Conservation (phyloP, 1,284 basidiomycete species). For the Ceratobasidium sp. region DNA sequence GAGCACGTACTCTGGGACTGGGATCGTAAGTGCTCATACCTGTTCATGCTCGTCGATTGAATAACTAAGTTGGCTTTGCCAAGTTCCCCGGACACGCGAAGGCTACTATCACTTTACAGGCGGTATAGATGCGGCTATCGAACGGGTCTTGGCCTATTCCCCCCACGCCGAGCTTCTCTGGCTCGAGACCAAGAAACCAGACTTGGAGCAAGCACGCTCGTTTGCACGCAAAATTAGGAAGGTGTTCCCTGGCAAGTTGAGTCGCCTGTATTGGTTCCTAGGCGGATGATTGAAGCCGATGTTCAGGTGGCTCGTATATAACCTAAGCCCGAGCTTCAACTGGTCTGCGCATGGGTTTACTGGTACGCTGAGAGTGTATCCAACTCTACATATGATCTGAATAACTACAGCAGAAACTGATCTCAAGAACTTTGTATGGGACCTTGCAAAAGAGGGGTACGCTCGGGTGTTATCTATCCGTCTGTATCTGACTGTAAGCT, state of each 20-base stretch:
- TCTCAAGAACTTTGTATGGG: constrained; percentile 90
- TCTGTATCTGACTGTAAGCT: background rate
- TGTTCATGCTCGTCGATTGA: background rate
- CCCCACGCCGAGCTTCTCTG: constrained; percentile 87
- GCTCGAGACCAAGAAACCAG: constrained; percentile 90
- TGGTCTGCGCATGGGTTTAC: constrained; percentile 87
- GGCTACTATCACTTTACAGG: constrained; percentile 92
- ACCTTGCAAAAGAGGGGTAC: constrained; percentile 89
- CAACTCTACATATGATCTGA: background rate
- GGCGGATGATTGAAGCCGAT: background rate
- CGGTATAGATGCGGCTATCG: constrained; percentile 86
- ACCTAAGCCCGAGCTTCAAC: constrained; percentile 93
- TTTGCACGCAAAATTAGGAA: constrained; percentile 83
- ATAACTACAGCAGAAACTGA: constrained; percentile 61
- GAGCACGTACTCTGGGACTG: constrained; percentile 84
- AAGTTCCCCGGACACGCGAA: constrained; percentile 88
- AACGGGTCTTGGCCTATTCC: constrained; percentile 81
- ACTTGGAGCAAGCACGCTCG: constrained; percentile 79
- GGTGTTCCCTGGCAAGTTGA: constrained; percentile 73
- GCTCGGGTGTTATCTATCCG: constrained; percentile 47
- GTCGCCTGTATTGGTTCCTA: background rate
- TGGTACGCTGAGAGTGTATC: constrained; percentile 57
- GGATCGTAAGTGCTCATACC: constrained; percentile 67
- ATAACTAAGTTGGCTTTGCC: background rate
- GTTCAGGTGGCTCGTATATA: constrained; percentile 83